Evolutionary conservation across 1,284 basidiomycete species (phyloP).

Genomic region (Polyporus tsugae): DNA sequence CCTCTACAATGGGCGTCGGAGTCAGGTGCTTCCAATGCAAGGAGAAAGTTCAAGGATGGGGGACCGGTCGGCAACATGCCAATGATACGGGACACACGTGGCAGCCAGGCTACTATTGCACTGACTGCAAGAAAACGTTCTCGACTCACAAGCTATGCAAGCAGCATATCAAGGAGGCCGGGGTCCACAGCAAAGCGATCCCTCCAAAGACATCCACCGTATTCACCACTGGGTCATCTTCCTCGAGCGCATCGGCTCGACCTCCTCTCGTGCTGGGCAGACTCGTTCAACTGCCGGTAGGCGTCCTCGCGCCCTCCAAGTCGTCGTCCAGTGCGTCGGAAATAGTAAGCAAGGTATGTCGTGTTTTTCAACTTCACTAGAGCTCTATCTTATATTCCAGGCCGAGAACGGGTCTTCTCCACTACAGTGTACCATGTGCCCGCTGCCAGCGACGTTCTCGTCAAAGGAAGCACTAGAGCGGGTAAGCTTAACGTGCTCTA

Average conservation of each 20-base stretch:
- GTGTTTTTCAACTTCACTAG: background rate
- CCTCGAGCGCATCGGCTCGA: background rate
- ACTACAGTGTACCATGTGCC: no score
- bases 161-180: background rate
- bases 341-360: background rate
- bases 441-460: no score
- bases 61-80: background rate
- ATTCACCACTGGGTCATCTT: background rate
- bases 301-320: background rate
- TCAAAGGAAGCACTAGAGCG: no score
- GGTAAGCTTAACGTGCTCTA: background rate
- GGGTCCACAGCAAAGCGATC: background rate
- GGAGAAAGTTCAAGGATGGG: background rate
- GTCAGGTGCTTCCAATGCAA: constrained; percentile 21
- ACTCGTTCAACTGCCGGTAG: background rate
- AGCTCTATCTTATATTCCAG: background rate
- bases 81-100: background rate
- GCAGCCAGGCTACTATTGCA: constrained; percentile 13
- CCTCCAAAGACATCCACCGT: background rate
- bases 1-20: constrained; percentile 6
- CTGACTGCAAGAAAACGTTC: constrained; percentile 13
- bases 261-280: background rate
- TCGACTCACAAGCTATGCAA: background rate
- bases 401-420: no score
- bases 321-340: background rate